These are phyloP conservation scores for Lathyrus tuberosus DNA, from an alignment of 306 rosid species.

Conservation along the genomic window DNA sequence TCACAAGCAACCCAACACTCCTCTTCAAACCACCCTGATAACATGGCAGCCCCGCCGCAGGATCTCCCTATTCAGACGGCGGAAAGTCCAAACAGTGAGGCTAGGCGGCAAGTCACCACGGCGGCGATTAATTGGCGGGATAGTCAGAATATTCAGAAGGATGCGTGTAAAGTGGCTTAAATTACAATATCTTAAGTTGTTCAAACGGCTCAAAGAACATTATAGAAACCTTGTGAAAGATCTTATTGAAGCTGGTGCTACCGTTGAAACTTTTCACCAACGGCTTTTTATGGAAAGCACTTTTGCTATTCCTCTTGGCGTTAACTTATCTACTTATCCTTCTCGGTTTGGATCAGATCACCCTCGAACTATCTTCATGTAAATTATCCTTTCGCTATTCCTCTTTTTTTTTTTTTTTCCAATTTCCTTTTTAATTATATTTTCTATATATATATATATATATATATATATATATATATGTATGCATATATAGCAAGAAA, in stretches of 20 bases:
- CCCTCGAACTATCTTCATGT: slow-evolving; percentile 49
- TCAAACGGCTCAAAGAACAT: slow-evolving; percentile 53
- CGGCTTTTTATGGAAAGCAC: slow-evolving; percentile 64
- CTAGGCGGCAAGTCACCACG: slow-evolving; percentile 59
- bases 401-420: background rate
- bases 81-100: slow-evolving; percentile 45
- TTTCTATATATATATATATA: too few species aligned
- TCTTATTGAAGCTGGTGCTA: slow-evolving; percentile 50
- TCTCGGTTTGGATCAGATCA: slow-evolving; percentile 48
- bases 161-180: slow-evolving; percentile 61
- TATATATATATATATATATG: too few species aligned
- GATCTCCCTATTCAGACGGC: slow-evolving; percentile 47
- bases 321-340: slow-evolving; percentile 55
- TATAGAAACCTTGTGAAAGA: slow-evolving; percentile 52
- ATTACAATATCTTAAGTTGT: slow-evolving; percentile 46
- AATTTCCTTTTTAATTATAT: too few species aligned
- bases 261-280: slow-evolving; percentile 57
- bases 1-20: slow-evolving; percentile 7
- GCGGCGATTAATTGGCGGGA: slow-evolving; percentile 18
- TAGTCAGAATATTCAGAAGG: slow-evolving; percentile 45
- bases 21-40: background rate
- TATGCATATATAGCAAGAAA: background rate
- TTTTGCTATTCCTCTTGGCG: slow-evolving; percentile 63
- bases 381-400: background rate
- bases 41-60: slow-evolving; percentile 37